Conservation (phyloP, 441 rosid species). For the Populus hybrid region DNA sequence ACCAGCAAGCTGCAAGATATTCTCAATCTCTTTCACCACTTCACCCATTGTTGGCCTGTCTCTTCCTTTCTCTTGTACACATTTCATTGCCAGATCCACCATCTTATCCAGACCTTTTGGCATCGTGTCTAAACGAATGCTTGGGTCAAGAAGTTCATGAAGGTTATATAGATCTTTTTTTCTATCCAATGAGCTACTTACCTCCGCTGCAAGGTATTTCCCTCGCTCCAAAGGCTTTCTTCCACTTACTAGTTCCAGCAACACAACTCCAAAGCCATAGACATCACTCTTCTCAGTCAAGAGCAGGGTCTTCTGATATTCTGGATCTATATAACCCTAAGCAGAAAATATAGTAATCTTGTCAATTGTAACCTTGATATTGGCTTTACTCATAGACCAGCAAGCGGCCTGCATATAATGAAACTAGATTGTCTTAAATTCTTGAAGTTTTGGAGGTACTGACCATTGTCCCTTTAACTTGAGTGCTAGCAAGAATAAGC, state of each 20-base stretch:
- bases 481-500: constrained; percentile 13
- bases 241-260: constrained; percentile 63
- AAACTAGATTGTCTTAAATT: no score
- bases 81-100: constrained; percentile 64
- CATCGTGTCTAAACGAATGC: constrained; percentile 33
- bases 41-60: constrained; percentile 76
- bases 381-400: no score
- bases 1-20: constrained; percentile 57
- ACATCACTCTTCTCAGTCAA: constrained; percentile 89
- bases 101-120: constrained; percentile 55
- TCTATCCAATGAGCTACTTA: constrained; percentile 47
- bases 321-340: constrained; percentile 83
- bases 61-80: constrained; percentile 56
- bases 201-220: constrained; percentile 65
- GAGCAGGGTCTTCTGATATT: constrained; percentile 76
- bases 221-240: constrained; percentile 67
- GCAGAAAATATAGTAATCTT: no score
- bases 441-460: not conserved
- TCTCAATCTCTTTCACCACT: constrained; percentile 74
- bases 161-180: constrained; percentile 54
- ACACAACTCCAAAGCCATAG: constrained; percentile 74
- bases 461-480: constrained; percentile 2
- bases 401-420: no score
- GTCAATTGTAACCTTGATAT: no score
- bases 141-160: constrained; percentile 51